Conservation (phyloP, 805 yeast genomes). For the Pichia gijzeniarum region DNA sequence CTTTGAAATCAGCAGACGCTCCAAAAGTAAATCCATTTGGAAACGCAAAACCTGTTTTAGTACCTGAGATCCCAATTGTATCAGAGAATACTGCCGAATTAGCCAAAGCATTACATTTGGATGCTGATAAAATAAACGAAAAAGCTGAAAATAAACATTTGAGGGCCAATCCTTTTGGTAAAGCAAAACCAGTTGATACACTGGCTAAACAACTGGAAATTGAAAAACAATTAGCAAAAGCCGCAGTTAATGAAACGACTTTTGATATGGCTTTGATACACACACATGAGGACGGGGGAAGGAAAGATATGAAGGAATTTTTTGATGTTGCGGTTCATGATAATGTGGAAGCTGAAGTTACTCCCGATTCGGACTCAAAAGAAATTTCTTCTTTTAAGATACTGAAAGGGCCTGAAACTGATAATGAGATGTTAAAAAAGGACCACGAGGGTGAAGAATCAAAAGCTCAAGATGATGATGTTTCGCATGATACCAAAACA, state of each 20-base stretch:
- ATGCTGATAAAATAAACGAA: background rate
- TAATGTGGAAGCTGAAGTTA: background rate
- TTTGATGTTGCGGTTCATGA: too few species aligned
- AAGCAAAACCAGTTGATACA: slow-evolving; percentile 81
- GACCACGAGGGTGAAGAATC: background rate
- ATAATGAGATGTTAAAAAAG: background rate
- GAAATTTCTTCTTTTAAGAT: slow-evolving; percentile 1
- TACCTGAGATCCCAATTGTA: slow-evolving; percentile 13
- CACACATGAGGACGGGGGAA: slow-evolving; percentile 3
- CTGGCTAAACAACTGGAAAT: slow-evolving; percentile 57
- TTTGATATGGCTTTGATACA: slow-evolving; percentile 22
- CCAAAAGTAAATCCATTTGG: slow-evolving; percentile 61
- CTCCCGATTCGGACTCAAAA: background rate
- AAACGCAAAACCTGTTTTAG: slow-evolving; percentile 64
- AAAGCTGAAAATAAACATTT: background rate
- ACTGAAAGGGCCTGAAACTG: background rate
- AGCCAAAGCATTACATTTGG: slow-evolving; percentile 3
- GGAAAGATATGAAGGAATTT: slow-evolving; percentile 1
- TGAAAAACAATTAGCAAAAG: slow-evolving; percentile 40
- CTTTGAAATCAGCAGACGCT: background rate
- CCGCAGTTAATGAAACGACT: slow-evolving; percentile 42
- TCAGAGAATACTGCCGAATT: slow-evolving; percentile 14
- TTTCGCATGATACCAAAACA: background rate
- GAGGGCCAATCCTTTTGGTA: slow-evolving; percentile 62
- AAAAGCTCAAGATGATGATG: background rate